phyloP scores from a whole-genome alignment of 805 yeast species.

The Zygosaccharomyces lentus region DNA sequence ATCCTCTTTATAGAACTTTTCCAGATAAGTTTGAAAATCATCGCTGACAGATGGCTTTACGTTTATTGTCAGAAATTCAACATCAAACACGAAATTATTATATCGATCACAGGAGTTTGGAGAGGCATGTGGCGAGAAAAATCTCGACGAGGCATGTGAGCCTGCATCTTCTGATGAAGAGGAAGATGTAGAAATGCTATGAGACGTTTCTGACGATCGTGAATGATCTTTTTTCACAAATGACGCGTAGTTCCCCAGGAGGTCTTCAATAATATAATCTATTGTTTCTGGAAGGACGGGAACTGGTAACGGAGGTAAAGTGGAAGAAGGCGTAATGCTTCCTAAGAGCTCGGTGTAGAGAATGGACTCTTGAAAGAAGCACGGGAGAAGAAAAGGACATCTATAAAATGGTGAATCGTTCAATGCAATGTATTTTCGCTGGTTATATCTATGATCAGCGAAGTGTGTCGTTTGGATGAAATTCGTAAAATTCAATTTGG shows the following conservation, averaged over 20 bases:
- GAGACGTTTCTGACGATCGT: conserved; percentile 1
- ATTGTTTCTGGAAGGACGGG: conserved; percentile 53
- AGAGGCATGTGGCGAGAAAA: conserved; percentile 2
- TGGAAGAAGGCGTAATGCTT: conserved; percentile 52
- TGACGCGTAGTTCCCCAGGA: conserved; percentile 26
- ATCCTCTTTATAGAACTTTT: conserved; percentile 36
- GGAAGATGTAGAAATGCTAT: not conserved
- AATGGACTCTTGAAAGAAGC: conserved; percentile 41
- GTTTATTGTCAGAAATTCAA: conserved; percentile 43
- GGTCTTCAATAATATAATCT: conserved; percentile 39
- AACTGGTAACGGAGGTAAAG: conserved; percentile 58
- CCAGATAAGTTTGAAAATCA: conserved; percentile 37
- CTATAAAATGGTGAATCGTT: conserved; percentile 87
- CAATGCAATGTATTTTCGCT: conserved; percentile 57
- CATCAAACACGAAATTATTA: conserved; percentile 37
- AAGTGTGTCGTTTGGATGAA: conserved; percentile 52
- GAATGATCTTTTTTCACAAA: conserved; percentile 2
- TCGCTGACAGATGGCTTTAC: conserved; percentile 34
- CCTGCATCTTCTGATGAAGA: not conserved
- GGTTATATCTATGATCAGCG: conserved; percentile 44
- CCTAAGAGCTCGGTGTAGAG: conserved; percentile 48
- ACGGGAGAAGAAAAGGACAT: conserved; percentile 62
- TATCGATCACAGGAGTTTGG: conserved; percentile 8
- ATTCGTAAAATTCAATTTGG: conserved; percentile 57
- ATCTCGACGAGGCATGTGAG: not conserved